Conservation (phyloP, 108 stramenopile genomes). For the Skeletonema potamos region DNA sequence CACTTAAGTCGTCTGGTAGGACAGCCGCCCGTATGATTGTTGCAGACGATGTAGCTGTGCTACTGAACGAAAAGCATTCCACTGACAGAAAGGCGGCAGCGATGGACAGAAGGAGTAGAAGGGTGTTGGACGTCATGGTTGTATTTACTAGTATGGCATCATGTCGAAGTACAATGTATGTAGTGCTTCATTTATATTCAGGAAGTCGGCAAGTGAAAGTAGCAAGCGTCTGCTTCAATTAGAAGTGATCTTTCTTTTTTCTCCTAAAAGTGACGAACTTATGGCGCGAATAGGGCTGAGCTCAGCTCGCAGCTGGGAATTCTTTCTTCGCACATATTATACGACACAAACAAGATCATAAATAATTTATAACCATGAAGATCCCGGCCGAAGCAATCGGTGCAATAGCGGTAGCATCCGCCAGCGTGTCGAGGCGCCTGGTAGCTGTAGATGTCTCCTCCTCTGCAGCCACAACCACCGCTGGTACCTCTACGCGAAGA, state of each 20-base stretch:
- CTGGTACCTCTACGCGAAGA: background rate
- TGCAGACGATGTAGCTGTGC: background rate
- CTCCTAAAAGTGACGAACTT: background rate
- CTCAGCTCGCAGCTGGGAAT: too few species aligned
- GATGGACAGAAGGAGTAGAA: background rate
- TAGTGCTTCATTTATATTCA: too few species aligned
- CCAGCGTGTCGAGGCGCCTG: conserved; percentile 6
- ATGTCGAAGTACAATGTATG: too few species aligned
- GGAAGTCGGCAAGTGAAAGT: too few species aligned
- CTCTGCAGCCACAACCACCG: background rate
- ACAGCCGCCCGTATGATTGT: conserved; percentile 6
- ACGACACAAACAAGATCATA: background rate
- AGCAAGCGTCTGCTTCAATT: too few species aligned
- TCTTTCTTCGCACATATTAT: background rate
- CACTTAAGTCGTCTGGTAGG: conserved; percentile 18
- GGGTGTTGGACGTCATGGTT: background rate
- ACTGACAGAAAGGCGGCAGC: background rate
- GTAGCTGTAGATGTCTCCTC: background rate
- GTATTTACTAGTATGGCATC: too few species aligned
- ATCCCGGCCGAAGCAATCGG: conserved; percentile 26
- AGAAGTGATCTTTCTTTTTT: too few species aligned
- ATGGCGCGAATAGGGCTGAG: background rate
- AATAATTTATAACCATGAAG: conserved; percentile 1
- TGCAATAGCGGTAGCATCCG: conserved; percentile 18
- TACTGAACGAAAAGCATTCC: background rate